Base-by-base conservation (phyloP, 192 early-diverging fungal species). In the Spizellomyces sp. region DNA sequence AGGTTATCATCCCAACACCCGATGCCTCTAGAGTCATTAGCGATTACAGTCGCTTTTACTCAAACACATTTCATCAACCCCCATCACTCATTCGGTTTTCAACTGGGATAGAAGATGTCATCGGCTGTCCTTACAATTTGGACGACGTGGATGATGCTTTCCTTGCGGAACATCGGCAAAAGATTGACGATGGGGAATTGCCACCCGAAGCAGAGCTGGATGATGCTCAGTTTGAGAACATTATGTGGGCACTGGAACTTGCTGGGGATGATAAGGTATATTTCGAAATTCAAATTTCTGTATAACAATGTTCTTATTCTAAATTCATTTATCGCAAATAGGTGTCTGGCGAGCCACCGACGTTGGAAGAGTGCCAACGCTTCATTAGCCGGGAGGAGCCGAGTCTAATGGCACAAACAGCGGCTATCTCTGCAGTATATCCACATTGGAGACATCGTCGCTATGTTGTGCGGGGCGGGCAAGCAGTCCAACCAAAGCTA, bases 1-100 rank as follows among this genome's bases (percentile, higher is more conserved):
- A 84, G 55, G 86, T 88, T 48, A 81, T 83, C 50, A 98, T 99
- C 77, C 96, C 97, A 8, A 95, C 93, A 1, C 97, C 97, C 6
- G 93, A 96, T 82, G 96, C 97, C 17, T 92, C 90, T 22, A 73
- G 79, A 27, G 81, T 71, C 19, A 71, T 93, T 14, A 79, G 81
- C 27, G 86, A 90, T 9, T 96, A 92, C 67, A 81, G 83, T 9
- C 74, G 81, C 52, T 87, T 90, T 66, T 96, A 98, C 69, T 48
- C 73, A 12, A 70, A 44, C 41, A 78, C 62, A 42, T 98, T 89
- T 76, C 77, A 84, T 43, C 87, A 90, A 36, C 92, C 95, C 8
- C 88, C 87, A 19, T 86, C 90, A 43, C 83, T 91, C 59, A 93
- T 99, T 56, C 85, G 91, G 48, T 98, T 93, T 68, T 94, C 94